These are phyloP conservation scores for Penstemon barbatus DNA, from an alignment of 257 asterid genomes.

Conservation along the genomic window DNA sequence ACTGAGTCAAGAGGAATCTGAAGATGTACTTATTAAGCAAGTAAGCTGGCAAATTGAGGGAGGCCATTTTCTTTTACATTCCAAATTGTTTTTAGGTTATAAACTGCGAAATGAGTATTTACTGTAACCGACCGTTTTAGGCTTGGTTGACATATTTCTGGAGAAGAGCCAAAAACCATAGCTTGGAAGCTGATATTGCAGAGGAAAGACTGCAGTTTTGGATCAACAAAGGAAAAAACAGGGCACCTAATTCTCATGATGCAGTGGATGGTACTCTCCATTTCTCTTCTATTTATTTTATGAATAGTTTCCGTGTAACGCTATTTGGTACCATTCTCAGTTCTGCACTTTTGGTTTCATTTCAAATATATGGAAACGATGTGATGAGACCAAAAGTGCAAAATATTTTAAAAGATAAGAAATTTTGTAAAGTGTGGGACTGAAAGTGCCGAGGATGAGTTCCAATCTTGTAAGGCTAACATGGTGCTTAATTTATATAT, in stretches of 20 bases:
- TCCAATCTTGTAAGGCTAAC: too few relatives aligned
- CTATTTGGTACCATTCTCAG: neutral
- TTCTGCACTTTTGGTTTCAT: neutral
- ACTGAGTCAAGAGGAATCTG: conserved; percentile 70
- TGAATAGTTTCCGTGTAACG: too few relatives aligned
- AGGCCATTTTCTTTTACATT: neutral
- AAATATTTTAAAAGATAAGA: too few relatives aligned
- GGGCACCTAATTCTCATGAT: conserved; percentile 61
- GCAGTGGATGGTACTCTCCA: conserved; percentile 65
- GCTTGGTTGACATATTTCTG: conserved; percentile 85
- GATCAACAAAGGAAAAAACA: conserved; percentile 56
- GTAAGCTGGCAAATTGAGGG: conserved; percentile 33
- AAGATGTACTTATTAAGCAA: conserved; percentile 75
- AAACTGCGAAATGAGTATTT: neutral
- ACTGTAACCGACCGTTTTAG: conserved; percentile 31
- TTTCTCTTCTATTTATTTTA: too few relatives aligned
- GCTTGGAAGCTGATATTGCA: conserved; percentile 70
- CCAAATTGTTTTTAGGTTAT: neutral
- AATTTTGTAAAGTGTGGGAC: too few relatives aligned
- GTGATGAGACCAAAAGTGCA: too few relatives aligned
- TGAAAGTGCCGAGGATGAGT: too few relatives aligned
- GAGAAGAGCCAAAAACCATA: conserved; percentile 76
- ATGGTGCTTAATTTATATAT: too few relatives aligned
- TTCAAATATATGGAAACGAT: too few relatives aligned
- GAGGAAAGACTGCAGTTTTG: conserved; percentile 73